Evolutionary conservation across 257 asterid species (phyloP).

Genomic region (Solanum bulbocastanum): DNA sequence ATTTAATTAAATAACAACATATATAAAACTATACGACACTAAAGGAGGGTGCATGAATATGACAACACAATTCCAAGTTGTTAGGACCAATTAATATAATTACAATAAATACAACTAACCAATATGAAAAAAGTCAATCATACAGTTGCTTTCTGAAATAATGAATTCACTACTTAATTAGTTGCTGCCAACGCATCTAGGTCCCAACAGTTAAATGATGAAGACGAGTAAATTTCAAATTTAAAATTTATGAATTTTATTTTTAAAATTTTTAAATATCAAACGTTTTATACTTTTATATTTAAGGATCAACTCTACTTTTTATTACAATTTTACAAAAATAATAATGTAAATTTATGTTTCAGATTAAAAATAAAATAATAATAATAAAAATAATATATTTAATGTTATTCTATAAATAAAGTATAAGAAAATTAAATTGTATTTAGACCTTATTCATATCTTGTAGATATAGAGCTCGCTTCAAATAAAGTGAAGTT

Average conservation of each 20-base stretch:
- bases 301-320: neutral
- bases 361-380: no score
- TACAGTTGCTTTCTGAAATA: neutral
- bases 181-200: neutral
- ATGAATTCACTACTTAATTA: neutral
- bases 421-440: no score
- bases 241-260: neutral
- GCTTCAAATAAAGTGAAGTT: fast-evolving
- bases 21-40: no score
- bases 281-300: neutral
- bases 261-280: neutral
- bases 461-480: no score
- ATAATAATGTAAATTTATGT: no score
- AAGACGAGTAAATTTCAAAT: neutral
- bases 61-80: neutral
- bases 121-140: neutral
- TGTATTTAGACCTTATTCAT: no score
- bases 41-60: neutral
- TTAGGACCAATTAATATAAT: neutral
- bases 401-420: no score
- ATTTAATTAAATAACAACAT: no score
- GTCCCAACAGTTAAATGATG: neutral
- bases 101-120: neutral
- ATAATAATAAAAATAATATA: no score
- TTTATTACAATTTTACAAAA: no score